Evolutionary conservation across 2,329 filamentous ascomycete species (phyloP).

Genomic region (Tolypocladium pustulatum): DNA sequence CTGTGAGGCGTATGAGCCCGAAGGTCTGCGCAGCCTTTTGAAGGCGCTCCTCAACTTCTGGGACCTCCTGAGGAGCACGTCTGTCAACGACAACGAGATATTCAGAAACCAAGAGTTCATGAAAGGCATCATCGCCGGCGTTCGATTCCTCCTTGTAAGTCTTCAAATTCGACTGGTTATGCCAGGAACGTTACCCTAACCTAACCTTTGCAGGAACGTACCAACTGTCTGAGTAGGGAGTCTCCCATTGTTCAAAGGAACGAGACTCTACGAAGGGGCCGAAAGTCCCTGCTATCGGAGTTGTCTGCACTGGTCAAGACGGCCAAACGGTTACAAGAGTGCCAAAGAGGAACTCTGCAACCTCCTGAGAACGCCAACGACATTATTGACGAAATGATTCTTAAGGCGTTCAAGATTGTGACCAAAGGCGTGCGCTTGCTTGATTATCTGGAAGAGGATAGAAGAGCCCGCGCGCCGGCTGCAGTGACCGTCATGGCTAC

Average conservation of each 20-base stretch:
- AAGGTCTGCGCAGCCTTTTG: conserved; percentile 74
- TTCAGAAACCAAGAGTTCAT: conserved; percentile 92
- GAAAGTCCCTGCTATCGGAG: conserved; percentile 82
- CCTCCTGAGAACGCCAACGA: conserved; percentile 54
- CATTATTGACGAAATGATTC: conserved; percentile 82
- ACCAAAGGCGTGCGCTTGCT: conserved; percentile 82
- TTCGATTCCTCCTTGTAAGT: conserved; percentile 78
- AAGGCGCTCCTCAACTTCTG: conserved; percentile 85
- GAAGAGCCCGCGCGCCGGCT: conserved; percentile 35
- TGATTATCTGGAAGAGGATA: conserved; percentile 67
- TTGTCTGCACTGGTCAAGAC: conserved; percentile 82
- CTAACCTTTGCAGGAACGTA: conserved; percentile 56
- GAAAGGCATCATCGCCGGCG: conserved; percentile 85
- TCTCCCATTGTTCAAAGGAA: conserved; percentile 64
- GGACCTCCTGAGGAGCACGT: conserved; percentile 75
- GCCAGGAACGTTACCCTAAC: background rate
- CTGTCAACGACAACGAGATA: conserved; percentile 62
- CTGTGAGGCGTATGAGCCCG: conserved; percentile 87
- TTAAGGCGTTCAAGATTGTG: conserved; percentile 91
- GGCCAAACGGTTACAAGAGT: conserved; percentile 74
- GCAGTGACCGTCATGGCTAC: conserved; percentile 51
- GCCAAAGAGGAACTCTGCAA: conserved; percentile 40
- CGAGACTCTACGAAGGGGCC: conserved; percentile 64
- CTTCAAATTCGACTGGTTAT: background rate
- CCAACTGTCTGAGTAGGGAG: conserved; percentile 78